Evolutionary conservation across 192 early-diverging fungal species (phyloP).

Genomic region (Kappamyces sp.): DNA sequence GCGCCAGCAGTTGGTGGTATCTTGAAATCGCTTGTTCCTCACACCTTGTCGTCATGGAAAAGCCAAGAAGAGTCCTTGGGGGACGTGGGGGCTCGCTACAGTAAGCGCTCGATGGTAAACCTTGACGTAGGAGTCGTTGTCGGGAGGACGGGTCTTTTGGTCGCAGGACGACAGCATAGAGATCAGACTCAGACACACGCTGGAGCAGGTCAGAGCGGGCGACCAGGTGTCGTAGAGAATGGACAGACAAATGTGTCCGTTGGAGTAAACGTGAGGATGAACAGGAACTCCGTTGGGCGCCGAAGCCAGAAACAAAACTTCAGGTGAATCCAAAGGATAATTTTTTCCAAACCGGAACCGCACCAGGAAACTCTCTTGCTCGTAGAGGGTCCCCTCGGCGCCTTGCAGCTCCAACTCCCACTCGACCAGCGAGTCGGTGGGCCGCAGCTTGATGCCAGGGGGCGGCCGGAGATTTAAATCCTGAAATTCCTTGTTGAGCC

Average conservation of each 20-base stretch:
- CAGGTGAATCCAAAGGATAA: conserved; percentile 47
- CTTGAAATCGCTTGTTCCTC: not conserved
- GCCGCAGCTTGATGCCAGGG: conserved; percentile 22
- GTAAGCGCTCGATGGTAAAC: not conserved
- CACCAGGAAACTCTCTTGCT: conserved; percentile 26
- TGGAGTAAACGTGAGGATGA: conserved; percentile 65
- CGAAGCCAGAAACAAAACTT: conserved; percentile 17
- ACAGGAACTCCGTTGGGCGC: conserved; percentile 21
- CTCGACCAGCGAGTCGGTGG: conserved; percentile 10
- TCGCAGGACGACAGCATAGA: conserved; percentile 88
- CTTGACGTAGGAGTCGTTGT: conserved; percentile 36
- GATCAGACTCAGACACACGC: conserved; percentile 81
- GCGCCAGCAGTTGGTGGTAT: too few relatives aligned
- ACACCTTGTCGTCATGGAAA: conserved; percentile 34
- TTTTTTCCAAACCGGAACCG: conserved; percentile 41
- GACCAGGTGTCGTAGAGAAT: conserved; percentile 93
- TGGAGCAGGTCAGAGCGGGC: conserved; percentile 83
- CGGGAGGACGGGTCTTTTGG: conserved; percentile 56
- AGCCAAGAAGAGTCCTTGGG: conserved; percentile 42
- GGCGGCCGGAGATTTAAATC: conserved; percentile 41
- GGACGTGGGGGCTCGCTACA: conserved; percentile 19
- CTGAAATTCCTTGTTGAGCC: conserved; percentile 42
- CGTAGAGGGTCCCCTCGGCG: conserved; percentile 38
- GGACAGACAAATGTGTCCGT: conserved; percentile 96
- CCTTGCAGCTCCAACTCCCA: conserved; percentile 34